Conservation (phyloP, 176 grass and related monocot genomes). For the Cymbopogon citratus region DNA sequence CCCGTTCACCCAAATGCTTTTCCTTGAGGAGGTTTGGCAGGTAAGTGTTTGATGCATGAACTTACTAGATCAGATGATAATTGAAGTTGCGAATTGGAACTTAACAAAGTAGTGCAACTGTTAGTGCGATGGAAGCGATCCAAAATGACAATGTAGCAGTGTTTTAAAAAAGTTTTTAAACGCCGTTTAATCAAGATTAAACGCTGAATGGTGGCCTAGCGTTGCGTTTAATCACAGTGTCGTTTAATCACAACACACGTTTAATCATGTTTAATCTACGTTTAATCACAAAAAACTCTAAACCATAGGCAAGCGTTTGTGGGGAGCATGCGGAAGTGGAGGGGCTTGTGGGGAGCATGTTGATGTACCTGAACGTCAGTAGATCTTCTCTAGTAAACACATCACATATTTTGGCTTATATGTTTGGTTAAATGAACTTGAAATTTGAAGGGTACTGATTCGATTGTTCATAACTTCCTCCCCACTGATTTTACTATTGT, state of each 20-base stretch:
- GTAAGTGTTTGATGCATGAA: slow-evolving; percentile 32
- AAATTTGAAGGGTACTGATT: background rate
- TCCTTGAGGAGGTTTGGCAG: slow-evolving; percentile 99
- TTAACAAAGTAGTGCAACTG: background rate
- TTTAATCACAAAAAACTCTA: too few relatives aligned
- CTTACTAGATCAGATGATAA: background rate
- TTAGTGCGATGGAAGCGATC: background rate
- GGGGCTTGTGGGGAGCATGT: too few relatives aligned
- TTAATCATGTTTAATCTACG: too few relatives aligned
- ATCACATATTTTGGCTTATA: background rate
- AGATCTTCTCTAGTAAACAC: background rate
- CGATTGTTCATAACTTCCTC: background rate
- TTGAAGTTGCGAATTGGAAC: background rate
- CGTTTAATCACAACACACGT: too few relatives aligned
- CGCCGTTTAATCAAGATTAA: too few relatives aligned
- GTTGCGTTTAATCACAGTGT: too few relatives aligned
- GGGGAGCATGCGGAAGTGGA: too few relatives aligned
- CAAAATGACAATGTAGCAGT: background rate
- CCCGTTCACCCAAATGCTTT: slow-evolving; percentile 90
- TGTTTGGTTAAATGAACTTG: background rate
- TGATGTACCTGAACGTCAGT: background rate
- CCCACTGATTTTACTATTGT: background rate
- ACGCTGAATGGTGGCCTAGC: too few relatives aligned
- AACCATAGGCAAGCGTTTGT: too few relatives aligned
- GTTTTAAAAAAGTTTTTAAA: too few relatives aligned